phyloP scores from a whole-genome alignment of 441 rosid genomes.

The Geranium incanum region DNA sequence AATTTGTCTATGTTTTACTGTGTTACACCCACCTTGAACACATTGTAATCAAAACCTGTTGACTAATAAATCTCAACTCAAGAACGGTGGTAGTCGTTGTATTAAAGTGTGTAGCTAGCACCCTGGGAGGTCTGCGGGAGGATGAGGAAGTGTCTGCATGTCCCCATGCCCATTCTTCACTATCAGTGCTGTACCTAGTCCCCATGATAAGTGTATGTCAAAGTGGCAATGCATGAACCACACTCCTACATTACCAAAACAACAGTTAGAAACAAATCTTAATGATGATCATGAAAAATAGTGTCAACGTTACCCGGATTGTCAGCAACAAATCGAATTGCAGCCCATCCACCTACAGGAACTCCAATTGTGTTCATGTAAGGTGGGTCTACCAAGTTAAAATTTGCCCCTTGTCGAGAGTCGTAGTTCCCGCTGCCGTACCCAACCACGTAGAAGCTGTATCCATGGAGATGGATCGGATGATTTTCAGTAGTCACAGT shows the following conservation, averaged over 20 bases:
- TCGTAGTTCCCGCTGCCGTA: constrained; percentile 62
- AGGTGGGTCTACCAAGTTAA: constrained; percentile 76
- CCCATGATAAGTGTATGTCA: constrained; percentile 75
- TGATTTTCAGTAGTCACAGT: constrained; percentile 69
- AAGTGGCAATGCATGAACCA: constrained; percentile 60
- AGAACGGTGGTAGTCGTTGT: background rate
- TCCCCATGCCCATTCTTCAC: constrained; percentile 58
- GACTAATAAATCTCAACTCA: background rate
- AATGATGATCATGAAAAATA: no score
- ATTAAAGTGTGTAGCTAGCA: constrained; percentile 34
- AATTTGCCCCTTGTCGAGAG: constrained; percentile 33
- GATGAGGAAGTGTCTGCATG: constrained; percentile 55
- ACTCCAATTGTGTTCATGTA: constrained; percentile 80
- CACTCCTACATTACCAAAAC: constrained; percentile 31
- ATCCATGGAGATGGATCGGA: constrained; percentile 88
- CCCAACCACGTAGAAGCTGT: constrained; percentile 75
- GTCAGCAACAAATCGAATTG: constrained; percentile 61
- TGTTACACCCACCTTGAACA: no score
- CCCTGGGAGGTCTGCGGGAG: constrained; percentile 64
- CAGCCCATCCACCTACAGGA: constrained; percentile 92
- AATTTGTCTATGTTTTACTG: no score
- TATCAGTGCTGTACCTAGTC: constrained; percentile 56
- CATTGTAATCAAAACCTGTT: background rate
- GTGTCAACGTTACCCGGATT: constrained; percentile 54
- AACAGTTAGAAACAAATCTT: background rate